These are phyloP conservation scores for Penicillium psychrofluorescens DNA, from an alignment of 495 filamentous ascomycete species.

Conservation along the genomic window DNA sequence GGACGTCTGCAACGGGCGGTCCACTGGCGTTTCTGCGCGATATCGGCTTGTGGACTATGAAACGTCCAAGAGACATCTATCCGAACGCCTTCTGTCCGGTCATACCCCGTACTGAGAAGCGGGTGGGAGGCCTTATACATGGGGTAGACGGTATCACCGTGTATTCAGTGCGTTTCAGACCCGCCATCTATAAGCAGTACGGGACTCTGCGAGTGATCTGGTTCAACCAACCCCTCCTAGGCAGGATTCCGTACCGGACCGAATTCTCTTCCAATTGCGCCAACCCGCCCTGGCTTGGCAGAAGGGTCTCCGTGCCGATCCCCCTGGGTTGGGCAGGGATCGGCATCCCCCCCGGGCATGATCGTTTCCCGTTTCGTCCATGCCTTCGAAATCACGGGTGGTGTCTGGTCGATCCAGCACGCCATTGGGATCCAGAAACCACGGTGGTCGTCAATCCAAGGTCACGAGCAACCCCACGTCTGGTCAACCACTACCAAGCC, in stretches of 20 bases:
- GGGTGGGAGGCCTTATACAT: too few species aligned
- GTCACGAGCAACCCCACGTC: not conserved
- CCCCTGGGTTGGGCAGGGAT: conserved; percentile 7
- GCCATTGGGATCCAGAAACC: too few species aligned
- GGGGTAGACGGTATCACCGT: too few species aligned
- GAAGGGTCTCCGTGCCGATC: conserved; percentile 15
- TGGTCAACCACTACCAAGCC: not conserved
- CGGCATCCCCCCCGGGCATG: conserved; percentile 2
- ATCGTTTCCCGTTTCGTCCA: conserved; percentile 3
- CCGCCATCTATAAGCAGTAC: too few species aligned
- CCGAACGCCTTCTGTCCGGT: too few species aligned
- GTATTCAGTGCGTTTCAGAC: too few species aligned
- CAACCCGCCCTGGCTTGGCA: conserved; percentile 9
- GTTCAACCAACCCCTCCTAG: not conserved
- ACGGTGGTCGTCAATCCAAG: too few species aligned
- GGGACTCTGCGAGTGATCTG: too few species aligned
- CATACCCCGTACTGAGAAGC: too few species aligned
- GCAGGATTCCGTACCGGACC: not conserved
- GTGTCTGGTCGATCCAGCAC: not conserved
- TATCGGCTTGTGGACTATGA: not conserved
- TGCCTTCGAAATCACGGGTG: not conserved
- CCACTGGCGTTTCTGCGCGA: conserved; percentile 3
- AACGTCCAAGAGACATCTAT: not conserved
- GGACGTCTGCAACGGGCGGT: conserved; percentile 9
- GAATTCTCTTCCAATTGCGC: not conserved